Evolutionary conservation across 2,329 filamentous ascomycete genomes (phyloP).

Genomic region (Neopestalotiopsis sp.): DNA sequence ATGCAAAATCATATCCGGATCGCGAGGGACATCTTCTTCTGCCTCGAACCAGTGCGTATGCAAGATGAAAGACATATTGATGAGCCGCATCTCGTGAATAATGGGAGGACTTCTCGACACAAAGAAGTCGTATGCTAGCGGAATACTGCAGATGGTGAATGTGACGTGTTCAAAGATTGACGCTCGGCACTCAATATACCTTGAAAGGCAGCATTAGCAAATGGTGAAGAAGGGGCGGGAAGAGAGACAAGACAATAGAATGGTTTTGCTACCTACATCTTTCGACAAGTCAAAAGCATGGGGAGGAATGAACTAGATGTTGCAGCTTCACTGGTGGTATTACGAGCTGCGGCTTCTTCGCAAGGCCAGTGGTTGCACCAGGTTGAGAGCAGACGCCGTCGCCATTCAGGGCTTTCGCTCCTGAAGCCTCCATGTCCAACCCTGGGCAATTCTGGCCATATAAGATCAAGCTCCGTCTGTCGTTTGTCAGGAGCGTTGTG

Average conservation of each 20-base stretch:
- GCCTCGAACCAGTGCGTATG: not conserved
- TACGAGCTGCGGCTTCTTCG: conserved; percentile 3
- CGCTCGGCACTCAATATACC: conserved; percentile 5
- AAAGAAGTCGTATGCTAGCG: conserved; percentile 6
- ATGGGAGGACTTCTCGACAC: not conserved
- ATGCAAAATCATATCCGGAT: conserved; percentile 1
- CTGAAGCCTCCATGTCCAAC: not conserved
- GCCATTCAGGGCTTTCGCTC: not conserved
- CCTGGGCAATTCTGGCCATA: conserved; percentile 2
- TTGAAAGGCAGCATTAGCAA: not conserved
- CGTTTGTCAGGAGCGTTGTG: conserved; percentile 1
- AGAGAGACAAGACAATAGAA: not conserved
- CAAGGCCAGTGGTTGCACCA: conserved; percentile 7
- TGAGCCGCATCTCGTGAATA: conserved; percentile 3
- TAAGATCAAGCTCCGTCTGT: not conserved
- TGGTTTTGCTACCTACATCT: conserved; percentile 9
- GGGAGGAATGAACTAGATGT: not conserved
- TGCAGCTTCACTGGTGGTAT: not conserved
- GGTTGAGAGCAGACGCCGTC: not conserved
- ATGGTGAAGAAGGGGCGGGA: not conserved
- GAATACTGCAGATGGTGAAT: conserved; percentile 7
- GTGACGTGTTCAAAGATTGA: not conserved
- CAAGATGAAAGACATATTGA: conserved; percentile 7
- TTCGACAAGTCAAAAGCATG: not conserved
- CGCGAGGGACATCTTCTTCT: not conserved